A percentile compares a stretch with the other conserved stretches of the same genome.
phyloP scores from a whole-genome alignment of 2,329 filamentous ascomycete species.

The Fusarium beomiforme region DNA sequence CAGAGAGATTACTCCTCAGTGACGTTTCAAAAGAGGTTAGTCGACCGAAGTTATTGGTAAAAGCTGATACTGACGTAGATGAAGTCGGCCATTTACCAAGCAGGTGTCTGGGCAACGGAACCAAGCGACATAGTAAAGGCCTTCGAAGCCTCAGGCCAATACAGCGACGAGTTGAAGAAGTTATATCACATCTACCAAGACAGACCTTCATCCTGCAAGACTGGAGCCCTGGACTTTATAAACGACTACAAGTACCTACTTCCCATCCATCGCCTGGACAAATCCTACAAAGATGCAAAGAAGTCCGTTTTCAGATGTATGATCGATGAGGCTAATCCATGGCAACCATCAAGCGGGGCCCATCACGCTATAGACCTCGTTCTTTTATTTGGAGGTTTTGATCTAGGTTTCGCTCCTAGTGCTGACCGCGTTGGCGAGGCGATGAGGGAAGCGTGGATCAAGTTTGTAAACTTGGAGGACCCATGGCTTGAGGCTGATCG shows the following conservation, averaged over 20 bases:
- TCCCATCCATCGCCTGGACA: conserved; percentile 26
- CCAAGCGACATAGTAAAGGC: fast-evolving
- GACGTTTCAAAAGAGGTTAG: conserved; percentile 6
- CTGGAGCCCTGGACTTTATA: conserved; percentile 53
- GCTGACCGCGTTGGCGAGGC: conserved; percentile 48
- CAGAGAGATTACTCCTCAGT: not conserved
- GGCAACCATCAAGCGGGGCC: conserved; percentile 56
- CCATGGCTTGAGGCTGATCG: conserved; percentile 47
- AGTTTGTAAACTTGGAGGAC: conserved; percentile 48
- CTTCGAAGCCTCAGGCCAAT: not conserved
- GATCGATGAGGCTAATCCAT: conserved; percentile 58
- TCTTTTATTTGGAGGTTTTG: conserved; percentile 54
- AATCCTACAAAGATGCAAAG: conserved; percentile 32
- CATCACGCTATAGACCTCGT: conserved; percentile 60
- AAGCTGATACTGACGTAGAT: not conserved
- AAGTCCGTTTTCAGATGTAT: conserved; percentile 52
- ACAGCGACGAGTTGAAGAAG: conserved; percentile 48
- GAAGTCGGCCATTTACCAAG: conserved; percentile 1
- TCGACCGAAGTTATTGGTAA: fast-evolving
- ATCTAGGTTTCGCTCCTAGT: conserved; percentile 47
- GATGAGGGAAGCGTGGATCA: conserved; percentile 54
- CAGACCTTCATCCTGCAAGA: conserved; percentile 51
- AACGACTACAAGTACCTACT: conserved; percentile 47
- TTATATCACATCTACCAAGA: conserved; percentile 53
- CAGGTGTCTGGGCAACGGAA: not conserved